phyloP scores from a whole-genome alignment of 1,284 basidiomycete species.

The Heterobasidion parviporum region DNA sequence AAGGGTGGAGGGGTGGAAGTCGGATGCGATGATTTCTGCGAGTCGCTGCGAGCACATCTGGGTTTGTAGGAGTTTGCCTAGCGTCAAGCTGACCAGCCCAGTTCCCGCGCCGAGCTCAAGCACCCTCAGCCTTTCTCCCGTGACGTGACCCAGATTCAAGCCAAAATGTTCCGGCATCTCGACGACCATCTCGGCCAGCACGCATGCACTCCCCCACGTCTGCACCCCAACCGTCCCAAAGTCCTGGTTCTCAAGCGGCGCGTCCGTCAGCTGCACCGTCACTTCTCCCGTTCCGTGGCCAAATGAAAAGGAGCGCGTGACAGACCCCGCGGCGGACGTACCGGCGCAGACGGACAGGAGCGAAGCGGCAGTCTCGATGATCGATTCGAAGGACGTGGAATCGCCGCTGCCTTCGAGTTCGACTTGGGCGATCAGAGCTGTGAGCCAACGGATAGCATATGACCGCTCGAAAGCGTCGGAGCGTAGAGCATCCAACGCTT shows the following conservation, averaged over 20 bases:
- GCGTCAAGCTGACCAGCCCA: conserved; percentile 70
- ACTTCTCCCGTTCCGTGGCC: conserved; percentile 9
- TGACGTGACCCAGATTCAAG: conserved; percentile 15
- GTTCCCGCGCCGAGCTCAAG: conserved; percentile 88
- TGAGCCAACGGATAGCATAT: conserved; percentile 67
- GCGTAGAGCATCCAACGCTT: conserved; percentile 17
- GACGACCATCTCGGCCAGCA: conserved; percentile 73
- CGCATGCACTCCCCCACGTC: conserved; percentile 85
- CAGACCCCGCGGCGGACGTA: conserved; percentile 29
- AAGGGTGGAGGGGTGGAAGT: conserved; percentile 72
- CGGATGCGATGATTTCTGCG: conserved; percentile 56
- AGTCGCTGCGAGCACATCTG: background rate
- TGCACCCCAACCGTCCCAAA: conserved; percentile 78
- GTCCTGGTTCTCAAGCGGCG: conserved; percentile 67
- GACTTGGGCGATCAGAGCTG: conserved; percentile 36
- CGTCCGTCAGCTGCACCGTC: conserved; percentile 57
- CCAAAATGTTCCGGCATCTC: conserved; percentile 50
- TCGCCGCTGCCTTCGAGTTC: conserved; percentile 10
- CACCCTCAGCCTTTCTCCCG: conserved; percentile 33
- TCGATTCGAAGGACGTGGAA: conserved; percentile 11
- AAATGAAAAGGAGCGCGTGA: conserved; percentile 35
- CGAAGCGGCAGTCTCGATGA: conserved; percentile 47
- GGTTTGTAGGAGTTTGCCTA: conserved; percentile 41
- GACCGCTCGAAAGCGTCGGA: conserved; percentile 60
- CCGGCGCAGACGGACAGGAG: conserved; percentile 31